Conservation (phyloP, 2,329 filamentous ascomycete species). For the Incumbomyces lentus region DNA sequence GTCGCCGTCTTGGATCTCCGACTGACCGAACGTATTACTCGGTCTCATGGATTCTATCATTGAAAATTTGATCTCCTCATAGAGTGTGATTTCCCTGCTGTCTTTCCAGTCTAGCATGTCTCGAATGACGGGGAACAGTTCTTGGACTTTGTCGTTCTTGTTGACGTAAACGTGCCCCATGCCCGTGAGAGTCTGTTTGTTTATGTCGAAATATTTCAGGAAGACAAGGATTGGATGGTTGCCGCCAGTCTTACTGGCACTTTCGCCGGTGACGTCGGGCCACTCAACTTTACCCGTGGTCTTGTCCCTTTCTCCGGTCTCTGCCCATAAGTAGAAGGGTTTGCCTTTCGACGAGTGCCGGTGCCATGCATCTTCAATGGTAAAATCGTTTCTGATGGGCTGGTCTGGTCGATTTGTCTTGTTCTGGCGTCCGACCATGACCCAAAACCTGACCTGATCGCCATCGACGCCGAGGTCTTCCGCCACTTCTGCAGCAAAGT, state of each 20-base stretch:
- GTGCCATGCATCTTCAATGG: conserved; percentile 61
- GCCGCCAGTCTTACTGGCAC: conserved; percentile 17
- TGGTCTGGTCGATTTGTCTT: conserved; percentile 89
- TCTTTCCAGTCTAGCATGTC: conserved; percentile 79
- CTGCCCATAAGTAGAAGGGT: conserved; percentile 74
- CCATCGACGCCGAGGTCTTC: conserved; percentile 58
- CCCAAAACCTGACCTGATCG: conserved; percentile 71
- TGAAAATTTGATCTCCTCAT: conserved; percentile 93
- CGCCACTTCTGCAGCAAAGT: conserved; percentile 63
- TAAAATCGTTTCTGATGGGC: conserved; percentile 70
- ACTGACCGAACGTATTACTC: conserved; percentile 77
- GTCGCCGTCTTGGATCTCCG: conserved; percentile 93
- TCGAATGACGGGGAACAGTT: conserved; percentile 66
- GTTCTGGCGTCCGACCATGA: conserved; percentile 97
- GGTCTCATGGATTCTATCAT: conserved; percentile 95
- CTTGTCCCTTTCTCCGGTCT: conserved; percentile 56
- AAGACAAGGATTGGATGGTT: conserved; percentile 67
- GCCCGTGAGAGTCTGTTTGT: conserved; percentile 63
- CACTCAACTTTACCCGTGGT: conserved; percentile 63
- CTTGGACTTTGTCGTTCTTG: conserved; percentile 77
- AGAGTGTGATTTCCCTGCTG: conserved; percentile 62
- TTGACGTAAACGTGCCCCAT: conserved; percentile 78
- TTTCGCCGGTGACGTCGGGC: conserved; percentile 33
- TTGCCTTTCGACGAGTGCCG: conserved; percentile 60
- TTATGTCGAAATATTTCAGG: conserved; percentile 80